A percentile compares a stretch with the other conserved stretches of the same genome.
Evolutionary conservation across 1,139 yeast species (phyloP).

Genomic region (Suhomyces coccinellae): DNA sequence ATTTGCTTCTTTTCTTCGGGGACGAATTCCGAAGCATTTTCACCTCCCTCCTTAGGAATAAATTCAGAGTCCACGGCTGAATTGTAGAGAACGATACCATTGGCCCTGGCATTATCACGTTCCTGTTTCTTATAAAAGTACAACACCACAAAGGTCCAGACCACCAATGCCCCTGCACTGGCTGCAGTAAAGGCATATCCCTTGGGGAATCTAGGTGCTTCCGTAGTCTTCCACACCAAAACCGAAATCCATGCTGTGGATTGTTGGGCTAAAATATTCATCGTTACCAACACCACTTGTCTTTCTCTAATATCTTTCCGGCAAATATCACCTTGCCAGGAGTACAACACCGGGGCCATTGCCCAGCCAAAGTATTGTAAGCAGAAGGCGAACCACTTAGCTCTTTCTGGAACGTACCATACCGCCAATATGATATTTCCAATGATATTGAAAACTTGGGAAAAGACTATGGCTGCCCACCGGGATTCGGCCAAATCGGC

Average conservation of each 20-base stretch:
- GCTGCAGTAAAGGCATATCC: slow-evolving; percentile 57
- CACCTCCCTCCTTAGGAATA: slow-evolving; percentile 4
- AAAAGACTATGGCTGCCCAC: slow-evolving; percentile 56
- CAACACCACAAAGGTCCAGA: slow-evolving; percentile 57
- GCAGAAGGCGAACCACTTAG: slow-evolving; percentile 51
- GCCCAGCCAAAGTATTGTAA: slow-evolving; percentile 52
- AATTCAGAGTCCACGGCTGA: slow-evolving; percentile 18
- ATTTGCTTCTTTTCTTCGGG: not conserved
- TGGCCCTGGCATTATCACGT: slow-evolving; percentile 47
- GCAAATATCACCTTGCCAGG: slow-evolving; percentile 48
- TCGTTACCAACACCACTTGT: slow-evolving; percentile 44
- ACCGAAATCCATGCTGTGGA: slow-evolving; percentile 48
- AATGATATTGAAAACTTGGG: slow-evolving; percentile 48
- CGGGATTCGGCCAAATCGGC: slow-evolving; percentile 55
- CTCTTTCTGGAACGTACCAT: slow-evolving; percentile 48
- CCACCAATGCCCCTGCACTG: slow-evolving; percentile 48
- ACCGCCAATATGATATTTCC: slow-evolving; percentile 46
- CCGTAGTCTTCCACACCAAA: slow-evolving; percentile 44
- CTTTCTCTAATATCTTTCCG: slow-evolving; percentile 46
- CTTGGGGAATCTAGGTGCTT: slow-evolving; percentile 50
- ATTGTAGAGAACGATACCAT: slow-evolving; percentile 31
- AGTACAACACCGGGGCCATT: slow-evolving; percentile 49
- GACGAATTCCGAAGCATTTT: not conserved
- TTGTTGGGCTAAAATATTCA: slow-evolving; percentile 47
- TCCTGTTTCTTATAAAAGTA: slow-evolving; percentile 61